Conservation (phyloP, 495 filamentous ascomycete genomes). For the Delitschia confertaspora region DNA sequence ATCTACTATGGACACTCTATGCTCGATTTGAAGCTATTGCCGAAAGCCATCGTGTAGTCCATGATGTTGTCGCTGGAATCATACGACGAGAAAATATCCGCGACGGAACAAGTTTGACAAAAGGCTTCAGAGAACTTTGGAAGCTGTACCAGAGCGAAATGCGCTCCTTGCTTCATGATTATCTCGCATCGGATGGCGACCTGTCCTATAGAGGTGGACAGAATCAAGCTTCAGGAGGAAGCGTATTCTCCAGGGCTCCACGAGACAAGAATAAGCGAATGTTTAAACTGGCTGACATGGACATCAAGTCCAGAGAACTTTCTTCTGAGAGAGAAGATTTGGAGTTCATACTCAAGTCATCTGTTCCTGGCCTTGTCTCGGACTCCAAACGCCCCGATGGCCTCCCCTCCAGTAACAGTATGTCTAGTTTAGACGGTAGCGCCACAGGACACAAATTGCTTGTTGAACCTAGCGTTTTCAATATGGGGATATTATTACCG, state of each 20-base stretch:
- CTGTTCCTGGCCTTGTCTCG: conserved; percentile 86
- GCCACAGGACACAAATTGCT: conserved; percentile 76
- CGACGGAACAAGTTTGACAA: conserved; percentile 46
- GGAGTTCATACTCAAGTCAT: conserved; percentile 77
- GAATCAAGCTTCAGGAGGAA: conserved; percentile 42
- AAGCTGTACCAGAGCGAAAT: conserved; percentile 86
- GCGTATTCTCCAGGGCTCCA: conserved; percentile 50
- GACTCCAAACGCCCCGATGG: conserved; percentile 52
- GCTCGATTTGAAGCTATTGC: conserved; percentile 95
- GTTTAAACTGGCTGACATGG: conserved; percentile 82
- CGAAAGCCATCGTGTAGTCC: conserved; percentile 86
- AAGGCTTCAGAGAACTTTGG: conserved; percentile 89
- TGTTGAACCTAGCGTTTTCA: conserved; percentile 93
- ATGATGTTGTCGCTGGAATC: conserved; percentile 79
- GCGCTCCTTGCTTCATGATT: conserved; percentile 87
- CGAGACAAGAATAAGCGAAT: conserved; percentile 63
- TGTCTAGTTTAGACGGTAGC: conserved; percentile 46
- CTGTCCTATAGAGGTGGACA: conserved; percentile 42
- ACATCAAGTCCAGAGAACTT: conserved; percentile 62
- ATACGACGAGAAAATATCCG: conserved; percentile 61
- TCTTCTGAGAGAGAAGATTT: conserved; percentile 80
- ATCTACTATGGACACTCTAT: conserved; percentile 85
- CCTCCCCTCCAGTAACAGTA: conserved; percentile 28
- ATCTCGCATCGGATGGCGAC: conserved; percentile 87
- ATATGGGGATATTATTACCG: conserved; percentile 87